Conservation (phyloP, 1,284 basidiomycete species). For the Rhodotorula sp. region DNA sequence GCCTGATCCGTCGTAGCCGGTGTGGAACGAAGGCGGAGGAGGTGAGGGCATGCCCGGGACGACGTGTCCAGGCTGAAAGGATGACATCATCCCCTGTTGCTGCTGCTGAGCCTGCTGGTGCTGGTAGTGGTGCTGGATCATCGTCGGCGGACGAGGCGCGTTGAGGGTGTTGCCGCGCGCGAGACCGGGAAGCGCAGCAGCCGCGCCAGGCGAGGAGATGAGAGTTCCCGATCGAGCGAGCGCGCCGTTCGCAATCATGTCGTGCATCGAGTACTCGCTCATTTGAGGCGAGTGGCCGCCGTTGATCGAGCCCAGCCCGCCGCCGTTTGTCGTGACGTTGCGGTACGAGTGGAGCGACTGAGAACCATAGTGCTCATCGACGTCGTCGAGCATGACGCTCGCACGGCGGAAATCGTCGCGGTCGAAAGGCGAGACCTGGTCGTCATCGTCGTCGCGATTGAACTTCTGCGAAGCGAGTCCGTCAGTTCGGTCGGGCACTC, state of each 20-base stretch:
- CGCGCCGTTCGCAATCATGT: neutral
- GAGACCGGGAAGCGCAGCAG: constrained; percentile 31
- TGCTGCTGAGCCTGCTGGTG: constrained; percentile 30
- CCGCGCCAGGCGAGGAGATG: constrained; percentile 23
- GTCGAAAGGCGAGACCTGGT: constrained; percentile 48
- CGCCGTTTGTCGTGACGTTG: constrained; percentile 39
- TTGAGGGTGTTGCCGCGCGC: constrained; percentile 44
- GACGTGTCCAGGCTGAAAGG: constrained; percentile 42
- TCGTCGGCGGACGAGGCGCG: constrained; percentile 48
- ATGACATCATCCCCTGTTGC: constrained; percentile 26
- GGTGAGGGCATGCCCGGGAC: constrained; percentile 14
- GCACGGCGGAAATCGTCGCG: constrained; percentile 47
- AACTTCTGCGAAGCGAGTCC: neutral
- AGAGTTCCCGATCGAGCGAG: constrained; percentile 38
- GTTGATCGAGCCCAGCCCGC: constrained; percentile 4
- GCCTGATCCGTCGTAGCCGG: neutral
- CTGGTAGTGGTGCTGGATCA: constrained; percentile 47
- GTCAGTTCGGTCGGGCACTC: neutral
- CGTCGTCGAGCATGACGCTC: constrained; percentile 45
- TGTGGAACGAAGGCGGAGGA: neutral
- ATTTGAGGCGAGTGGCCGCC: constrained; percentile 33
- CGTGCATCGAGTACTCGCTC: constrained; percentile 30
- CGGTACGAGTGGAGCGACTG: constrained; percentile 31
- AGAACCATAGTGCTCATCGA: constrained; percentile 43
- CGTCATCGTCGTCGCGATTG: constrained; percentile 46